Evolutionary conservation across 192 early-diverging fungal genomes (phyloP), one percentile per base, ranked within the genome.

Genomic region (Podila verticillata): DNA sequence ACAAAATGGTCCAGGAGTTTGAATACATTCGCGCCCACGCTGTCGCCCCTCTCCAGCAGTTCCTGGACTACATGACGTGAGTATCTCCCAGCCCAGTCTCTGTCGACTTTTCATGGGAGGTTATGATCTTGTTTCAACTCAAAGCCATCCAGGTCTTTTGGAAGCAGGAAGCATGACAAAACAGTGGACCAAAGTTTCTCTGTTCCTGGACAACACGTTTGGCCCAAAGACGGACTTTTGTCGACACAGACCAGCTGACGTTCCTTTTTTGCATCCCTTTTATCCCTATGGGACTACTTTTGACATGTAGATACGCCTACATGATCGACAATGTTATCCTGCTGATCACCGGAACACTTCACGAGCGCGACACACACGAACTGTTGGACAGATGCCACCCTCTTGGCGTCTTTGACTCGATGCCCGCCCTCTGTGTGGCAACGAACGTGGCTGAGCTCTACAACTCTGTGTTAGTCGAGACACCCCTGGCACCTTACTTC

Each of bases 251-350:
- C 39, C 39, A 44, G 39, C 39, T 44, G 39, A 44, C 39, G 39
- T 44, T 44, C 39, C 39, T 44, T 44, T 44, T 44, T 44, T 44
- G 39, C 39, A 44, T 44, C 39, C 39, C 39, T 44, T 44, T 44
- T 44, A 44, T 44, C 39, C 4, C 7, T 44, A 10, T 44, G 39
- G 13, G 39, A 44, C 39, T 44, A 44, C 39, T 44, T 44, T 44
- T 17, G 39, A 72, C 26, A 83, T 88, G 2, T 84, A 96, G 95
- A 26, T 96, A 96, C 82, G 92, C 92, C 22, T 99, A 99, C 82
- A 99, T 99, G 98, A 99, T 99, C 74, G 98, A 99, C 84, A 99
- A 99, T 86, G 95, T 98, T 60, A 96, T 99, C 67, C 86, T 99
- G 65, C 84, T 99, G 47, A 98, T 99, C 68, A 98, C 96, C 2